These are phyloP conservation scores for Candida tibetensis DNA, from an alignment of 805 yeast species.

Conservation along the genomic window DNA sequence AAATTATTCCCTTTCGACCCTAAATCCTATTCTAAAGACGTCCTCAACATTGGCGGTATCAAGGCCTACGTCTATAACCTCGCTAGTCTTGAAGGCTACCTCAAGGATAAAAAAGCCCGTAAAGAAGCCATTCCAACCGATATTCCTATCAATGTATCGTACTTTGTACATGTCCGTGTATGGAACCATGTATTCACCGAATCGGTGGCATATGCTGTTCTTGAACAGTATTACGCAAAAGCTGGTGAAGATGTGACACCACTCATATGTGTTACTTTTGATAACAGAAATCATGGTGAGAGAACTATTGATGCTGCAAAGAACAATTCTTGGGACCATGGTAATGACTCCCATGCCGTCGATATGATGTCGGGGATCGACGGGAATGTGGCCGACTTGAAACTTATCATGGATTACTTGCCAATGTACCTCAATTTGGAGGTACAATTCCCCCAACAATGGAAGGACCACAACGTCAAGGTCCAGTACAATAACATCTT, in stretches of 20 bases:
- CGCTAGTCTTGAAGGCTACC: slow-evolving; percentile 24
- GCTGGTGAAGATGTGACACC: slow-evolving; percentile 21
- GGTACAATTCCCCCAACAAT: slow-evolving; percentile 16
- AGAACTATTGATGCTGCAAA: slow-evolving; percentile 33
- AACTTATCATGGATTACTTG: slow-evolving; percentile 41
- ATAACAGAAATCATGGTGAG: slow-evolving; percentile 55
- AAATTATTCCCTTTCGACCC: slow-evolving; percentile 9
- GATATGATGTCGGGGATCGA: slow-evolving; percentile 51
- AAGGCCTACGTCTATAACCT: slow-evolving; percentile 43
- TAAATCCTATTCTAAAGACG: slow-evolving; percentile 6
- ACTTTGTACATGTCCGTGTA: slow-evolving; percentile 47
- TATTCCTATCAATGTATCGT: slow-evolving; percentile 39
- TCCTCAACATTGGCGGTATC: slow-evolving; percentile 45
- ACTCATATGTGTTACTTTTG: slow-evolving; percentile 49
- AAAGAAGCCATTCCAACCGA: slow-evolving; percentile 13
- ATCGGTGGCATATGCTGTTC: slow-evolving; percentile 37
- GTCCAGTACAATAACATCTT: slow-evolving; percentile 37
- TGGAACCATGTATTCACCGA: slow-evolving; percentile 38
- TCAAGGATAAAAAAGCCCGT: slow-evolving; percentile 11
- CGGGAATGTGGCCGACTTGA: slow-evolving; percentile 45
- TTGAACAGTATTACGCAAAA: slow-evolving; percentile 25
- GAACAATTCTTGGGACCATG: slow-evolving; percentile 46
- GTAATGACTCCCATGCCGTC: slow-evolving; percentile 48
- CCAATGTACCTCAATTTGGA: slow-evolving; percentile 41
- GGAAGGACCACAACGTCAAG: slow-evolving; percentile 16